Evolutionary conservation across 148 eudicot genomes (phyloP).

Genomic region (Vaccinium darrowii): DNA sequence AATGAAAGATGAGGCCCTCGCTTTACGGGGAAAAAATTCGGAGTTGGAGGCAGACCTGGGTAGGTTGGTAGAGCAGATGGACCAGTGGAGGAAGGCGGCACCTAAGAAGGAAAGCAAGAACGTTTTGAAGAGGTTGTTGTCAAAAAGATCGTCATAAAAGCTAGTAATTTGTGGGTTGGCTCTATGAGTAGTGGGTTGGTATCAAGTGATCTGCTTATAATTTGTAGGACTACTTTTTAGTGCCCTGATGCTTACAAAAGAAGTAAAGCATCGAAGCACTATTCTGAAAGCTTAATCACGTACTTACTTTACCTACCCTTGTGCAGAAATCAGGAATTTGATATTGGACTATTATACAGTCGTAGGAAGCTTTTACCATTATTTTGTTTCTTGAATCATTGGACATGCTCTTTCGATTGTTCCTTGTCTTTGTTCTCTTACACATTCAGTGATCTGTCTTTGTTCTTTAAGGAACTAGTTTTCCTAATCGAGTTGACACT

Average conservation of each 20-base stretch:
- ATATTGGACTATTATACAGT: neutral
- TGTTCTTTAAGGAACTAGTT: too few species aligned
- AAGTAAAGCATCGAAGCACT: neutral
- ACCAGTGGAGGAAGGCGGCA: too few species aligned
- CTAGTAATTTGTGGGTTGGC: neutral
- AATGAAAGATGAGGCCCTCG: too few species aligned
- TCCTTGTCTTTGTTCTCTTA: neutral
- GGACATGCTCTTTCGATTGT: neutral
- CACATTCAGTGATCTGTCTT: too few species aligned
- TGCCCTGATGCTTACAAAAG: neutral
- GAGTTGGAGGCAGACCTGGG: too few species aligned
- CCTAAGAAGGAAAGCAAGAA: too few species aligned
- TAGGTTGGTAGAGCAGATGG: too few species aligned
- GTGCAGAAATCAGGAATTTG: neutral
- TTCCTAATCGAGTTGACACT: too few species aligned
- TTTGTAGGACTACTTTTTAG: neutral
- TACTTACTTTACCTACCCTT: neutral
- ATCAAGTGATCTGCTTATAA: neutral
- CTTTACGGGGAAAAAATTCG: too few species aligned
- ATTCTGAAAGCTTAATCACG: neutral
- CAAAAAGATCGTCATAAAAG: too few species aligned
- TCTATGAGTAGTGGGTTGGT: constrained; percentile 10
- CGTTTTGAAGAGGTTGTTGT: too few species aligned
- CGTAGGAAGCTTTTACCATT: neutral
- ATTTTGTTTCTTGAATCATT: constrained; percentile 3